A percentile compares a stretch with the other conserved stretches of the same genome.
Evolutionary conservation across 75 land plant genomes (phyloP).

Genomic region (Selaginella tamariscina): DNA sequence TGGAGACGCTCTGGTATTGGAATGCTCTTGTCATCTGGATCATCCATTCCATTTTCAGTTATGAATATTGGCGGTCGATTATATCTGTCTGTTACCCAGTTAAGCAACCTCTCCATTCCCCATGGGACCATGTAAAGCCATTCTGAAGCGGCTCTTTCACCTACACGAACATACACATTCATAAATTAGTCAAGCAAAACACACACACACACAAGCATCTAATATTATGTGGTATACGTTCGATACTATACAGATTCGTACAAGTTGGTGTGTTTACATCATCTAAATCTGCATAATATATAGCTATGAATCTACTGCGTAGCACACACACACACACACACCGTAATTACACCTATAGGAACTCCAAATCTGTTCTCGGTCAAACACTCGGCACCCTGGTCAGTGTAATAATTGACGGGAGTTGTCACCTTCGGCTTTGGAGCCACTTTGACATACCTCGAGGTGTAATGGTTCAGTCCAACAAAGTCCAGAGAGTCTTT

Average conservation of each 20-base stretch:
- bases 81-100: constrained; percentile 46
- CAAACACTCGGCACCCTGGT: constrained; percentile 36
- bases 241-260: neutral
- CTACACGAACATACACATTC: neutral
- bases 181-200: neutral
- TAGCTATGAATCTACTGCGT: constrained; percentile 27
- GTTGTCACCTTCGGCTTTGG: neutral
- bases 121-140: constrained; percentile 89
- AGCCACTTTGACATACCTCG: constrained; percentile 29
- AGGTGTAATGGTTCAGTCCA: constrained; percentile 67
- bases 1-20: constrained; percentile 31
- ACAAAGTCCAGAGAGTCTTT: constrained; percentile 67
- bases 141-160: constrained; percentile 43
- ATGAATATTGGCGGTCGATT: constrained; percentile 49
- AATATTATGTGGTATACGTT: neutral
- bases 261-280: neutral
- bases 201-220: neutral
- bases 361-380: constrained; percentile 22
- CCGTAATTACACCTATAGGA: constrained; percentile 28
- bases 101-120: constrained; percentile 54
- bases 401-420: constrained; percentile 52
- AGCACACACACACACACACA: constrained; percentile 42
- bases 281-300: neutral
- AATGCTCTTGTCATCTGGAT: constrained; percentile 31
- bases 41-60: constrained; percentile 75